Percentiles rank a stretch among this genome's conserved stretches.
phyloP scores from a whole-genome alignment of 495 filamentous ascomycete species.

The Emericellopsis terricola region DNA sequence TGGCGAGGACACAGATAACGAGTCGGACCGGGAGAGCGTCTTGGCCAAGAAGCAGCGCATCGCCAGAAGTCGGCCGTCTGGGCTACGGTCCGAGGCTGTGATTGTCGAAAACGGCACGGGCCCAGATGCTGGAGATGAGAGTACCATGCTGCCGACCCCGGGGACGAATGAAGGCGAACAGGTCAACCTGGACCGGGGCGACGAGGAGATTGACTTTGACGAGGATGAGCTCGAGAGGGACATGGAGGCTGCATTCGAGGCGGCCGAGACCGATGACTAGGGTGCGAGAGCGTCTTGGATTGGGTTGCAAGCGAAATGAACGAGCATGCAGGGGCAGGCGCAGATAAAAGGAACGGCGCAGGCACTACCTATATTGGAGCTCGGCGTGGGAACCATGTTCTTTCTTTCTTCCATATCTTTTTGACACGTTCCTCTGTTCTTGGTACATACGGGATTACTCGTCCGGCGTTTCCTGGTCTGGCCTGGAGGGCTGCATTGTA shows the following conservation, averaged over 20 bases:
- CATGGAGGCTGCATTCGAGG: constrained; percentile 47
- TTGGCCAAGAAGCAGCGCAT: constrained; percentile 10
- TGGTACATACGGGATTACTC: too few species aligned
- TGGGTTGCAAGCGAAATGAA: background rate
- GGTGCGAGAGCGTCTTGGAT: background rate
- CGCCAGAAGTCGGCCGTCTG: constrained; percentile 6
- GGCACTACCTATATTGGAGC: constrained; percentile 1
- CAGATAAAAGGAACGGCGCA: background rate
- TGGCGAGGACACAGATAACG: constrained; percentile 9
- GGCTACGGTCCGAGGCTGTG: constrained; percentile 7
- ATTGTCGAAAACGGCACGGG: constrained; percentile 24
- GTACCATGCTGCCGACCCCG: constrained; percentile 29
- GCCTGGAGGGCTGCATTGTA: too few species aligned
- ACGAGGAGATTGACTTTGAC: constrained; percentile 20
- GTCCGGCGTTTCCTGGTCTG: too few species aligned
- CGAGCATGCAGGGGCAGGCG: too few species aligned
- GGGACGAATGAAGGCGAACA: constrained; percentile 31
- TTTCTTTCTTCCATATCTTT: too few species aligned
- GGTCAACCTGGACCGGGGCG: constrained; percentile 28
- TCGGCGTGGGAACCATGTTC: too few species aligned
- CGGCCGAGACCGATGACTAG: constrained; percentile 6
- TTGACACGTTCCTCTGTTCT: too few species aligned
- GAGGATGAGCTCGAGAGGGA: constrained; percentile 51
- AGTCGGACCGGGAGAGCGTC: constrained; percentile 2
- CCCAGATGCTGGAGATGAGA: background rate